Conservation (phyloP, 179 eudicot genomes). For the Camellia oleifera region DNA sequence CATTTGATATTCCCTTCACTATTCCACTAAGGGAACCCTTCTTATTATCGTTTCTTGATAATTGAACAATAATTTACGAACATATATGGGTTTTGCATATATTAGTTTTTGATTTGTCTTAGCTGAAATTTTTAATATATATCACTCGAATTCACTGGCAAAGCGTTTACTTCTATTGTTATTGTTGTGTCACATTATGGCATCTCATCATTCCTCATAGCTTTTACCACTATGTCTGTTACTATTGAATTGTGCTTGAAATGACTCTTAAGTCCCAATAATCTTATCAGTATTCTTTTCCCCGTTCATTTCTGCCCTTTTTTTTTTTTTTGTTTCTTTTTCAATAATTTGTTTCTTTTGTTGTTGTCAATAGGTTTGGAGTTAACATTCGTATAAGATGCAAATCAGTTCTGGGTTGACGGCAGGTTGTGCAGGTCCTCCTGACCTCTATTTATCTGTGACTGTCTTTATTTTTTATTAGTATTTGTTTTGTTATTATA, state of each 20-base stretch:
- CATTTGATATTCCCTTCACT: neutral
- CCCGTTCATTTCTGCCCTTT: too few relatives aligned
- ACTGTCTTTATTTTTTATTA: neutral
- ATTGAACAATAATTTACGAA: too few relatives aligned
- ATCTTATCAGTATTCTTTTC: neutral
- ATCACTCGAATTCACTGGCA: too few relatives aligned
- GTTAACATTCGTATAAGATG: neutral
- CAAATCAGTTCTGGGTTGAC: neutral
- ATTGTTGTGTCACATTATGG: too few relatives aligned
- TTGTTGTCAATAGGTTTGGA: neutral
- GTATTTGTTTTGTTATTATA: neutral
- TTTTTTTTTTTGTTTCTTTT: neutral
- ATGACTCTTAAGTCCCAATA: neutral
- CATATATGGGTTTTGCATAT: too few relatives aligned
- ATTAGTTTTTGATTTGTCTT: neutral
- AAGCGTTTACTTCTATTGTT: too few relatives aligned
- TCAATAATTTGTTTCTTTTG: neutral
- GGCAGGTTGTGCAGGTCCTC: conserved; percentile 12
- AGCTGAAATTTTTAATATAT: neutral
- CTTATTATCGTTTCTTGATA: neutral
- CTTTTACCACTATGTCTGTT: too few relatives aligned
- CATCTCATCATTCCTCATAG: too few relatives aligned
- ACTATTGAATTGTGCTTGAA: too few relatives aligned
- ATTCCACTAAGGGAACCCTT: neutral
- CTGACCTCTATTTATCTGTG: neutral